A percentile compares a stretch with the other conserved stretches of the same genome.
phyloP scores from a whole-genome alignment of 768 basidiomycete genomes.

The Coprinopsis cinerea region DNA sequence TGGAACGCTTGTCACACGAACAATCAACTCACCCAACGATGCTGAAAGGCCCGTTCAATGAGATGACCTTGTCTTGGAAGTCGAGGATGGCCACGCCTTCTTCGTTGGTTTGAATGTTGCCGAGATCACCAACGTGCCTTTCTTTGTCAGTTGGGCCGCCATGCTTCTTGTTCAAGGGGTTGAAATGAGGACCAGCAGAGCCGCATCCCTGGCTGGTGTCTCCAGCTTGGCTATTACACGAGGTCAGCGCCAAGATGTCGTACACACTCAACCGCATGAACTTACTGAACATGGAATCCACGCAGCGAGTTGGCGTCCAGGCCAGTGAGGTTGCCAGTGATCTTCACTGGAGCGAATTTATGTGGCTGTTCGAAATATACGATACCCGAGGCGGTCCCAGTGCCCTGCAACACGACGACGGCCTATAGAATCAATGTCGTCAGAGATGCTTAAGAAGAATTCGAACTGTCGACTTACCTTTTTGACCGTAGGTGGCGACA shows the following conservation, averaged over 20 bases:
- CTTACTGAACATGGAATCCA: slow-evolving; percentile 81
- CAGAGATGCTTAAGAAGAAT: neutral
- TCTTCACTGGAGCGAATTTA: slow-evolving; percentile 43
- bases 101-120: slow-evolving; percentile 61
- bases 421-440: slow-evolving; percentile 17
- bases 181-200: slow-evolving; percentile 73
- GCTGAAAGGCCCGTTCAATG: slow-evolving; percentile 61
- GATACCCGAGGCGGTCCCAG: slow-evolving; percentile 52
- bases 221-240: slow-evolving; percentile 34
- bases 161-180: slow-evolving; percentile 59
- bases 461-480: slow-evolving; percentile 1
- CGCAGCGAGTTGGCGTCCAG: slow-evolving; percentile 52
- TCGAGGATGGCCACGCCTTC: slow-evolving; percentile 41
- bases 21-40: slow-evolving; percentile 43
- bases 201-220: slow-evolving; percentile 57
- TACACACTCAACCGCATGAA: slow-evolving; percentile 10
- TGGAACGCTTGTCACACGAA: neutral
- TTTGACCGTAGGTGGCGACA: neutral
- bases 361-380: slow-evolving; percentile 58
- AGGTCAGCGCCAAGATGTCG: neutral
- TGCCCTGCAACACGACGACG: slow-evolving; percentile 54
- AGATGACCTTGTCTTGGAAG: slow-evolving; percentile 59
- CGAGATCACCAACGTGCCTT: slow-evolving; percentile 71
- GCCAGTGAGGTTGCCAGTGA: slow-evolving; percentile 57
- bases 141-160: slow-evolving; percentile 49